Evolutionary conservation across 306 rosid genomes (phyloP), one percentile per base, ranked within the genome.

Genomic region (Begonia loranthoides): DNA sequence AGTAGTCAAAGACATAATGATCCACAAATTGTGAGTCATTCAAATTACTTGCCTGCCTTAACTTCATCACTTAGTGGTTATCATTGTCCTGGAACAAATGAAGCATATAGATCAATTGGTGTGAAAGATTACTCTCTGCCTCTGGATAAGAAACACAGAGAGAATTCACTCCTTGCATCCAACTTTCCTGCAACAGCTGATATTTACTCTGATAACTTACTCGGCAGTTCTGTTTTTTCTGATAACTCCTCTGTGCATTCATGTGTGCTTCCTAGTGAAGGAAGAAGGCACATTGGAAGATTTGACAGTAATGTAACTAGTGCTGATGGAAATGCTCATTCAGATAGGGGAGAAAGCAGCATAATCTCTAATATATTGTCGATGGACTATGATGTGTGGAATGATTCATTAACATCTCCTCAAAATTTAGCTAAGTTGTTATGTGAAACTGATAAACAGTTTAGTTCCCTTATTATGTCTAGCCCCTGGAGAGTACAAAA

Each of bases 301-400:
- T 59, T 76, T 63, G 44, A 62, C 14, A 57, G 68, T 64, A 80
- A 79, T 49, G 63, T 66, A 13, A 71, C 58, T 49, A 66, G 66
- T 69, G 57, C 56, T 68, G 77, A 76, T 38, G 54, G 60, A 39
- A 61, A 64, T 57, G 61, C 64, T 69, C 45, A 60, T 52, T 28
- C 36, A 28, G 95, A 79, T 67, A 84, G 62, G 71, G 95, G 94
- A 51, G 97, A 89, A 71, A 79, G 70, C 63, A 82, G 87, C 70
- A 84, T 84, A 69, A 89, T 89, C 72, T 84, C 97, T 45, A 79
- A 89, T 78, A 89, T 89, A 57, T 72, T 89, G 41, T 82, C 95
- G 15, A 62, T 82, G 82, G 87, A 89, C 47, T 89, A 67, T 45
- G 83, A 79, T 47, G 34, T 85, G 12, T 89, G 93, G 87, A 73